These are phyloP conservation scores for Polytrichum formosum DNA, from an alignment of 225 moss, liverwort and hornwort species.

Conservation along the genomic window DNA sequence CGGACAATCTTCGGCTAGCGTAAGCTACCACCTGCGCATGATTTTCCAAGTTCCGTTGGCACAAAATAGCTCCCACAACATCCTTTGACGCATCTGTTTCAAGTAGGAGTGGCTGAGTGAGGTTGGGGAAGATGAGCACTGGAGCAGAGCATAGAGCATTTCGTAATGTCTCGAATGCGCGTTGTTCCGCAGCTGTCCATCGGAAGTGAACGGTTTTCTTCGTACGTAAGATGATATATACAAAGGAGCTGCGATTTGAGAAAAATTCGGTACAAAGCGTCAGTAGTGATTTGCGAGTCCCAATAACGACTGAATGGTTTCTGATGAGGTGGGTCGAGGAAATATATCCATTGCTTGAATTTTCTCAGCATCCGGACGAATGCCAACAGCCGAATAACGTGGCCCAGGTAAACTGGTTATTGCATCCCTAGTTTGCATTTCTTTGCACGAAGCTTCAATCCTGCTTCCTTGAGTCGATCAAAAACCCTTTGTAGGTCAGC, in stretches of 20 bases:
- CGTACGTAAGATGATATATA: neutral
- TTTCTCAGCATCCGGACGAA: neutral
- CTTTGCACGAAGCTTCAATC: neutral
- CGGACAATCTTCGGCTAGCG: neutral
- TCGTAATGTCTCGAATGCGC: neutral
- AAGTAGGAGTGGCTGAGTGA: neutral
- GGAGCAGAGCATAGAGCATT: neutral
- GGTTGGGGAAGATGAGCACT: neutral
- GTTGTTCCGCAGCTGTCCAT: neutral
- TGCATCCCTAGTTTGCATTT: neutral
- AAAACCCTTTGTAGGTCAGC: neutral
- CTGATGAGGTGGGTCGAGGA: neutral
- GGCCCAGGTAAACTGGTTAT: neutral
- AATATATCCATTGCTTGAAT: neutral
- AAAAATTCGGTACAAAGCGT: neutral
- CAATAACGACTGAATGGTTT: neutral
- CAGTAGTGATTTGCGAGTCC: neutral
- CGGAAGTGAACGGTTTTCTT: neutral
- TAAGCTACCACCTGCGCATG: neutral
- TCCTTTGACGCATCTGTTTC: neutral
- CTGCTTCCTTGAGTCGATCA: neutral
- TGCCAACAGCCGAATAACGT: neutral
- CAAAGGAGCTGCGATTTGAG: neutral
- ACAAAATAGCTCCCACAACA: neutral
- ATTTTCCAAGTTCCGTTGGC: neutral